Evolutionary conservation across 202 grass and related monocot genomes (phyloP), one percentile per base, ranked within the genome.

Genomic region (Hordeum pubiflorum): DNA sequence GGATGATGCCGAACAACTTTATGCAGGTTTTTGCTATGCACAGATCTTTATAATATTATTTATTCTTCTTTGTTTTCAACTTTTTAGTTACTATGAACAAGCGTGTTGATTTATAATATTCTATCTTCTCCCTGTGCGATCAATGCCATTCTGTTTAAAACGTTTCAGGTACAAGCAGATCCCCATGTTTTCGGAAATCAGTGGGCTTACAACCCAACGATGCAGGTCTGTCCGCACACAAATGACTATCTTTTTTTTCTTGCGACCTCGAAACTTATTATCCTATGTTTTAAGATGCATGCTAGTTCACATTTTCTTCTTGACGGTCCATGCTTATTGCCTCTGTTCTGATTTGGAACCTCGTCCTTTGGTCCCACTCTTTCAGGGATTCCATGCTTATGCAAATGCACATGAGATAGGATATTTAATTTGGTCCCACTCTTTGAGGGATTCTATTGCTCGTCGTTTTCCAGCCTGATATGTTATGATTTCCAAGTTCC

Each of bases 161-260:
- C 59, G 79, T 79, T 82, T 72, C 74, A 98, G 87, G 77, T 82
- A 56, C 92, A 91, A 80, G 63, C 72, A 83, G 94, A 94, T 76
- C 84, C 89, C 52, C 90, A 93, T 84, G 79, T 82, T 20, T 82
- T 91, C 13, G 87, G 65, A 40, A 98, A 86, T 88, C 95, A 97
- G 77, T 94, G 92, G 95, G 88, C 87, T 87, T 97, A 94, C 82
- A 91, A 94, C 78, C 84, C 86, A 86, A 91, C 92, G 44, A 55
- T 91, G 69, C 95, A 94, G 92, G 94, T 94, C 24, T 38, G 11
- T 17, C 67, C 41, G 2, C 24, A 72, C 62, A 64, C 40, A 72
- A 50, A 50, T 72, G 69, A 5, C 4, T 18, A 50, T 31, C 40
- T 7, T 7, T 27, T 72, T 29, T 72, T 72, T 72, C 14, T 50